Evolutionary conservation across 306 rosid species (phyloP), one percentile per base, ranked within the genome.

Genomic region (Hippophae gyantsensis): DNA sequence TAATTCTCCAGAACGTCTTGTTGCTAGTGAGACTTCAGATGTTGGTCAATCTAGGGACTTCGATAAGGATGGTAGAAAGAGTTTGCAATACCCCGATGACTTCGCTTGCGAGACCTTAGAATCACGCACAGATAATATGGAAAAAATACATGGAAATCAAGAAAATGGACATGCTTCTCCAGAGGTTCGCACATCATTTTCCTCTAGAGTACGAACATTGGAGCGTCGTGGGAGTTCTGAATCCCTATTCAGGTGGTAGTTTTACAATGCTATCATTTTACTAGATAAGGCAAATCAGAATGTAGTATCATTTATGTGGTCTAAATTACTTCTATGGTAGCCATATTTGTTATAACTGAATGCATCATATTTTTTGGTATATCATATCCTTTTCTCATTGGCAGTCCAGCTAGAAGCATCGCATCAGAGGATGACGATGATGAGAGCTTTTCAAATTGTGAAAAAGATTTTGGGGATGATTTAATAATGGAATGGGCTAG

Each of bases 321-420:
- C 56, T 42, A 8, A 53, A 26, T 43, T 62, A 52, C 48, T 64
- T 57, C 63, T 12, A 65, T 69, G 62, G 52, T 23, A 54, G 13
- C 52, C 18, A 25, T 60, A 54, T 60, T 62, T 55, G 49, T 62
- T 47, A 10, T 54, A 45, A 43, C 12, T 40, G n/a, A 49, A n/a
- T 32, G 54, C 72, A 64, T 56, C 5, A 32, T 32, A 32, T 56
- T 59, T 62, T 61, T 12, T 56, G 62, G 56, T 47, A 47, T 72
- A 52, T 84, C 69, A 84, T 71, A 71, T 70, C 18, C 49, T 78
- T 55, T 76, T 82, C 64, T 79, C 62, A 66, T 79, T 83, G 87
- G 88, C 98, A 92, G 98, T 83, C 96, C 98, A 87, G 92, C 54
- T 70, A 85, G 79, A 87, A 83, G 98, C 90, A 66, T 78, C 69